A percentile compares a stretch with the other conserved stretches of the same genome.
Evolutionary conservation across 495 filamentous ascomycete genomes (phyloP).

Genomic region (Aspergillus steynii): DNA sequence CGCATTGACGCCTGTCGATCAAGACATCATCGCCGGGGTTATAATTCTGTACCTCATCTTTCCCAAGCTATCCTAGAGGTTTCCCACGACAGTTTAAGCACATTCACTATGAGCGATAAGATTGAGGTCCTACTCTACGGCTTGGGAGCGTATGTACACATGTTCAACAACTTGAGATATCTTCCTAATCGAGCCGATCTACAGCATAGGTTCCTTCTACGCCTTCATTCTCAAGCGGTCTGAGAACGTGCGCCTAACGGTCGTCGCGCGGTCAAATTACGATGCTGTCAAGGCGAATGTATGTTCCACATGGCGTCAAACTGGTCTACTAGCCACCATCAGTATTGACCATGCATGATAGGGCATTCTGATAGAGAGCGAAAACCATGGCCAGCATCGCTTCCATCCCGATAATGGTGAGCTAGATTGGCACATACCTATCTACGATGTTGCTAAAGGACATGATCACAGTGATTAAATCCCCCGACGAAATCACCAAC

Average conservation of each 20-base stretch:
- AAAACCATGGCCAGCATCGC: conserved; percentile 47
- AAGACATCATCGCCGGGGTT: neutral
- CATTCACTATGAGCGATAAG: conserved; percentile 24
- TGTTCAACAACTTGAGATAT: neutral
- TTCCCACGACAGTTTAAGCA: neutral
- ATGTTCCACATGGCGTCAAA: neutral
- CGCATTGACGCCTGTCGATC: conserved; percentile 7
- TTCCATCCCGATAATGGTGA: conserved; percentile 42
- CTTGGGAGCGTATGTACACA: conserved; percentile 35
- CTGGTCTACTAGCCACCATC: neutral
- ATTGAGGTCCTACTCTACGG: conserved; percentile 42
- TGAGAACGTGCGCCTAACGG: conserved; percentile 44
- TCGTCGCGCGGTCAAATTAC: conserved; percentile 56
- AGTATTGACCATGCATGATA: conserved; percentile 9
- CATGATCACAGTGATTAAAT: conserved; percentile 36
- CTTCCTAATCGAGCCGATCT: conserved; percentile 1
- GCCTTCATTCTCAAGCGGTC: conserved; percentile 46
- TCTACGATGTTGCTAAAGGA: neutral
- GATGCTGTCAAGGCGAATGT: conserved; percentile 45
- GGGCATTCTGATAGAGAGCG: conserved; percentile 48
- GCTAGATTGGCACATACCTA: neutral
- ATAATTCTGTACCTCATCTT: neutral
- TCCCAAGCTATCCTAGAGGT: neutral
- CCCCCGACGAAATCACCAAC: conserved; percentile 35
- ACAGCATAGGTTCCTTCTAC: conserved; percentile 48